phyloP scores from a whole-genome alignment of 2,329 filamentous ascomycete species.

The Xylariaceae sp. region DNA sequence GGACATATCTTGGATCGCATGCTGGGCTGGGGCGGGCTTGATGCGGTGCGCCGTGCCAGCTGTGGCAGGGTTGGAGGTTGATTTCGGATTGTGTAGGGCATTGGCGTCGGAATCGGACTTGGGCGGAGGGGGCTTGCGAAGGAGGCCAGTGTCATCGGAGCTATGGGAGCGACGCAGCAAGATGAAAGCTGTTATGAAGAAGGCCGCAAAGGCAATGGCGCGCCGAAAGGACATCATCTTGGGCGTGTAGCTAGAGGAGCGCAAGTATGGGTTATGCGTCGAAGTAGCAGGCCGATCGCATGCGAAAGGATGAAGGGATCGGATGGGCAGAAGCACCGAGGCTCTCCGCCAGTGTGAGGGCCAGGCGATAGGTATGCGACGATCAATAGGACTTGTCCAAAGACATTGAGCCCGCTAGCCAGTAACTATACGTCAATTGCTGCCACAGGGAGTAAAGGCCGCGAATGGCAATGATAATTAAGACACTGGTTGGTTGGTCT shows the following conservation, averaged over 20 bases:
- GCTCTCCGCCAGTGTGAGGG: too few relatives aligned
- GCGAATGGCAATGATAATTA: too few relatives aligned
- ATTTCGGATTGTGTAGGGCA: conserved; percentile 18
- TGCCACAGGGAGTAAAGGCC: too few relatives aligned
- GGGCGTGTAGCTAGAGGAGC: conserved; percentile 6
- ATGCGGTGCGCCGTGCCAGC: conserved; percentile 13
- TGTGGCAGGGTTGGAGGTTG: conserved; percentile 16
- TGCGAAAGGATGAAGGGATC: too few relatives aligned
- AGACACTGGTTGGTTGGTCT: too few relatives aligned
- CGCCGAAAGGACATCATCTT: conserved; percentile 33
- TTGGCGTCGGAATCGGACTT: conserved; percentile 19
- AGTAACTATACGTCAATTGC: too few relatives aligned
- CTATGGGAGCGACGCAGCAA: conserved; percentile 32
- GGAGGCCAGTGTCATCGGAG: conserved; percentile 22
- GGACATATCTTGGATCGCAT: conserved; percentile 65
- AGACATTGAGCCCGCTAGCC: too few relatives aligned
- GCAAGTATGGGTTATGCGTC: not conserved
- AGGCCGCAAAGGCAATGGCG: conserved; percentile 29
- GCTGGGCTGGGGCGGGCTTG: conserved; percentile 47
- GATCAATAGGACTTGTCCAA: too few relatives aligned
- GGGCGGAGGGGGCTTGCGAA: conserved; percentile 25
- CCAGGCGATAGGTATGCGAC: too few relatives aligned
- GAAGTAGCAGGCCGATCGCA: too few relatives aligned
- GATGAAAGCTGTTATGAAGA: conserved; percentile 33
- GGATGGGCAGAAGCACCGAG: too few relatives aligned